phyloP scores from a whole-genome alignment of 108 stramenopile genomes.

The Cyclotella atomus region DNA sequence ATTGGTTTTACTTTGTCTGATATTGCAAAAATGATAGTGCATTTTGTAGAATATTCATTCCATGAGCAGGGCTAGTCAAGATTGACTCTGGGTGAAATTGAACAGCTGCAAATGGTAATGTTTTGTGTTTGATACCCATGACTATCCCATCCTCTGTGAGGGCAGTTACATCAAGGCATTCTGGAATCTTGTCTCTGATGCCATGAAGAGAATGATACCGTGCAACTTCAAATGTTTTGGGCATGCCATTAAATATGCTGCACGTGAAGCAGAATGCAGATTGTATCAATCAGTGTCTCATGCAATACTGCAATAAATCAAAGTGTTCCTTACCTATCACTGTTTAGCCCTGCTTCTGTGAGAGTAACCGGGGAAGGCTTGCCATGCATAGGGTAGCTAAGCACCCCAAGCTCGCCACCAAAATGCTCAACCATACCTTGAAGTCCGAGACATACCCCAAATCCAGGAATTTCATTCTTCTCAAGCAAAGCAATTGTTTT shows the following conservation, averaged over 20 bases:
- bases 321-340: conserved; percentile 50
- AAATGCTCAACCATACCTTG: conserved; percentile 98
- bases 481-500: conserved; percentile 78
- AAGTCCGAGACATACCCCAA: conserved; percentile 97
- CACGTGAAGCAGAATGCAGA: conserved; percentile 12
- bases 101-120: conserved; percentile 95
- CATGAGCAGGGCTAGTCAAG: conserved; percentile 89
- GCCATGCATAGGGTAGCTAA: conserved; percentile 97
- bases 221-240: conserved; percentile 91
- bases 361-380: conserved; percentile 88
- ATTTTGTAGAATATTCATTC: conserved; percentile 91
- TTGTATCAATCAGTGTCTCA: neutral
- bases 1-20: conserved; percentile 27
- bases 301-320: neutral
- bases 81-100: conserved; percentile 99
- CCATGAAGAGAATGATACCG: conserved; percentile 97
- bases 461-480: conserved; percentile 89
- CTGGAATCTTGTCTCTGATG: conserved; percentile 78
- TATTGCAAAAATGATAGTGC: conserved; percentile 65
- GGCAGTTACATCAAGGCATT: conserved; percentile 87
- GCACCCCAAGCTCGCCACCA: conserved; percentile 92
- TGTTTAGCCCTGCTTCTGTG: conserved; percentile 62
- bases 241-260: conserved; percentile 90
- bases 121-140: conserved; percentile 96
- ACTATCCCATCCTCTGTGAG: conserved; percentile 93